Percentiles rank a stretch among this genome's conserved stretches.
Conservation (phyloP, 306 rosid genomes). For the Leucaena leucocephala region DNA sequence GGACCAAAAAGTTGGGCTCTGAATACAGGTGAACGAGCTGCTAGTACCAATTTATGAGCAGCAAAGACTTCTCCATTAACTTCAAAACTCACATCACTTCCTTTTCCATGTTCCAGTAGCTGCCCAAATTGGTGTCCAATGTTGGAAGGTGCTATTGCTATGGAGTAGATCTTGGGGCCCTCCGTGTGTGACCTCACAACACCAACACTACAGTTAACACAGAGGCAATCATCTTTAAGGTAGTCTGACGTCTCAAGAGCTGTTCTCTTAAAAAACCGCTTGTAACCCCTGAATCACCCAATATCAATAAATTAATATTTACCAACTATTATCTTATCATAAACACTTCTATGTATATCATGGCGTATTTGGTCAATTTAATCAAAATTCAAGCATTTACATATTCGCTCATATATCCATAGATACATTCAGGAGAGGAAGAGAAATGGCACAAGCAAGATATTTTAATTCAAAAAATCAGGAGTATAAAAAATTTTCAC, state of each 20-base stretch:
- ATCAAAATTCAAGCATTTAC: background rate
- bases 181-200: conserved; percentile 77
- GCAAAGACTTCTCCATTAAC: conserved; percentile 52
- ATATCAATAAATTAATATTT: conserved; percentile 27
- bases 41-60: conserved; percentile 64
- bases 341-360: conserved; percentile 9
- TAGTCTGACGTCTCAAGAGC: conserved; percentile 77
- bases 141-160: conserved; percentile 50
- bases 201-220: conserved; percentile 79
- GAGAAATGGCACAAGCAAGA: background rate
- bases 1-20: conserved; percentile 71
- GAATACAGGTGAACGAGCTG: conserved; percentile 69
- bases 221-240: conserved; percentile 80
- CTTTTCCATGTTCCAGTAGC: conserved; percentile 60
- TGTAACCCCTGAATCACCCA: conserved; percentile 80
- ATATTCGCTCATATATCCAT: background rate
- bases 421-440: background rate
- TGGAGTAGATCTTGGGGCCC: conserved; percentile 70
- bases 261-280: conserved; percentile 75
- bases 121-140: conserved; percentile 60
- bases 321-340: background rate
- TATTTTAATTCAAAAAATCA: background rate
- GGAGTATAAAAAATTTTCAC: background rate
- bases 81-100: conserved; percentile 59
- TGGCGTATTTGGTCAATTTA: background rate